These are phyloP conservation scores for Paramecium tetraurelia DNA, from an alignment of 73 alveolate species.

Conservation along the genomic window DNA sequence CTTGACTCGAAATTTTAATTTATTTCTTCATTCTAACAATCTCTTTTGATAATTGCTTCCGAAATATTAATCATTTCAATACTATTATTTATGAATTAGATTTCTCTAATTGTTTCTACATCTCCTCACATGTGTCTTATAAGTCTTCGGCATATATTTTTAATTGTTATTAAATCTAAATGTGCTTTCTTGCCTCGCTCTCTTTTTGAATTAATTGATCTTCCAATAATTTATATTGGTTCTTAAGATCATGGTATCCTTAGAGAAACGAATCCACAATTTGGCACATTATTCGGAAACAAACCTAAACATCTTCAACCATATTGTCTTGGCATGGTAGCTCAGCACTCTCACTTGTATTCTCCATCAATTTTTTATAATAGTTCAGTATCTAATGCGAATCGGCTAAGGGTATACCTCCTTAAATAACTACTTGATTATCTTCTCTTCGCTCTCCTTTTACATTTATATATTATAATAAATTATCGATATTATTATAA, in stretches of 20 bases:
- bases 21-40: conserved; percentile 7
- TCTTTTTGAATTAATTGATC: not conserved
- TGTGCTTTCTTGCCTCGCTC: not conserved
- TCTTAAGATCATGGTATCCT: not conserved
- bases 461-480: not conserved
- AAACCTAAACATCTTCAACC: conserved; percentile 12
- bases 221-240: not conserved
- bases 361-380: not conserved
- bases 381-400: not conserved
- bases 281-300: conserved; percentile 38
- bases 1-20: not conserved
- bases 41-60: conserved; percentile 33
- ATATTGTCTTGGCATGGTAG: not conserved
- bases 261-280: conserved; percentile 15
- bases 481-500: not conserved
- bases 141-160: conserved; percentile 12
- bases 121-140: not conserved
- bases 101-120: not conserved
- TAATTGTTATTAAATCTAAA: not conserved
- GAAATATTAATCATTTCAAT: not conserved
- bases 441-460: not conserved
- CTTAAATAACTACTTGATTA: not conserved
- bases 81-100: not conserved
- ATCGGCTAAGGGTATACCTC: conserved; percentile 2
- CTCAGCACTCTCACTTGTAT: not conserved